Conservation (phyloP, 1,284 basidiomycete species). For the Rhizoctonia solani region DNA sequence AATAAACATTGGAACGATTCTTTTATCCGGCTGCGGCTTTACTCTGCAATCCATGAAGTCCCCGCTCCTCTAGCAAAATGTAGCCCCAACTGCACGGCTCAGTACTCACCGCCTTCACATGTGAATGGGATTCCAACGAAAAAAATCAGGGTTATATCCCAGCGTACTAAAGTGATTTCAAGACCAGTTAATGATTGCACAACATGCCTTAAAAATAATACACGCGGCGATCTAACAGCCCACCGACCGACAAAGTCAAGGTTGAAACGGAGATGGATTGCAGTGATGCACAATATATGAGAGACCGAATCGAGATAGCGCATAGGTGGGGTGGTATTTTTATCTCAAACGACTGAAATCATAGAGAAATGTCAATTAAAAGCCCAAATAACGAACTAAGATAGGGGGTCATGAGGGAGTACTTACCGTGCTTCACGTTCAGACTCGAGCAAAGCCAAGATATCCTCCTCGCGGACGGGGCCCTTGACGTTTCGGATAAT, state of each 20-base stretch:
- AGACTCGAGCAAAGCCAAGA: slow-evolving; percentile 95
- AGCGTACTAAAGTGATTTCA: neutral
- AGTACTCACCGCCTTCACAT: neutral
- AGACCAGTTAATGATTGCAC: neutral
- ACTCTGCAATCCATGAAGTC: no score
- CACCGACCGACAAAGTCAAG: neutral
- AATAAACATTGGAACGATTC: neutral
- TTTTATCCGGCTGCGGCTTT: neutral
- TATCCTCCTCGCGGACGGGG: slow-evolving; percentile 95
- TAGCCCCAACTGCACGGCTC: no score
- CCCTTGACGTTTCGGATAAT: slow-evolving; percentile 99
- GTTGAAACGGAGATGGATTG: slow-evolving; percentile 28
- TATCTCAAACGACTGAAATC: slow-evolving; percentile 28
- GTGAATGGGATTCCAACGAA: neutral
- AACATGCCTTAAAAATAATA: slow-evolving; percentile 11
- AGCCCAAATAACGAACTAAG: neutral
- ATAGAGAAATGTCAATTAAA: neutral
- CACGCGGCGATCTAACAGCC: slow-evolving; percentile 5
- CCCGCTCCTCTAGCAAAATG: neutral
- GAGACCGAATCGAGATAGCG: slow-evolving; percentile 9
- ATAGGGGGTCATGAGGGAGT: neutral
- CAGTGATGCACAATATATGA: slow-evolving; percentile 22
- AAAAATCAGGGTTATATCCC: neutral
- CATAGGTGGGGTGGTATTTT: neutral
- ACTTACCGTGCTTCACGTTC: slow-evolving; percentile 99